phyloP scores from a whole-genome alignment of 768 basidiomycete species.

The Russula vinacea region DNA sequence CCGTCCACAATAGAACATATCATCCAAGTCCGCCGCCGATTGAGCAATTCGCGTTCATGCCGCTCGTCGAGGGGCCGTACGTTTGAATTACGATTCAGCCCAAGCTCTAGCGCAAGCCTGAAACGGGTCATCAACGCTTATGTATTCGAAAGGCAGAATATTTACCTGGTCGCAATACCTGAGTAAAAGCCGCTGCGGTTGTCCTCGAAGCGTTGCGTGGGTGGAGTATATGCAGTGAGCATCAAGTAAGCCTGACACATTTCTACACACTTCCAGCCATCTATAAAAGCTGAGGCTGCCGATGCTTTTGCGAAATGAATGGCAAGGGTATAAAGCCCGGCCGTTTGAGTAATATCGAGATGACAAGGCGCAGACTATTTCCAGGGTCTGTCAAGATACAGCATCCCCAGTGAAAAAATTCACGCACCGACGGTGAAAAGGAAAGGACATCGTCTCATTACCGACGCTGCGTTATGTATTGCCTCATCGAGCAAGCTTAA shows the following conservation, averaged over 20 bases:
- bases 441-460: constrained; percentile 56
- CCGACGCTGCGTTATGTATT: constrained; percentile 51
- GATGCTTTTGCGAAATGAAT: constrained; percentile 61
- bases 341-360: constrained; percentile 58
- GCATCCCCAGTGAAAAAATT: background rate
- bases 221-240: constrained; percentile 59
- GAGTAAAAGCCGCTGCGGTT: constrained; percentile 71
- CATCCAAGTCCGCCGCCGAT: constrained; percentile 71
- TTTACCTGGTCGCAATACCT: constrained; percentile 64
- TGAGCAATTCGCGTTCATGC: constrained; percentile 62
- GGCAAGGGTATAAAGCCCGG: constrained; percentile 54
- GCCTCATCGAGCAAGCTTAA: constrained; percentile 57
- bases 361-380: constrained; percentile 64
- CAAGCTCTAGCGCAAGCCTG: constrained; percentile 71
- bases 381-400: background rate
- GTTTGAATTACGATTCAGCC: constrained; percentile 53
- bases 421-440: constrained; percentile 59
- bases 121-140: background rate
- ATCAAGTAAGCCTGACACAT: constrained; percentile 75
- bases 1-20: constrained; percentile 74
- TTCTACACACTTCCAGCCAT: constrained; percentile 67
- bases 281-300: constrained; percentile 56
- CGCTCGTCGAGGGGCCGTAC: constrained; percentile 46
- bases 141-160: background rate
- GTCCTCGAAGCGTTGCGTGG: constrained; percentile 64